Base-by-base conservation (phyloP, 305 asterid species). In the Rubia tinctorum region DNA sequence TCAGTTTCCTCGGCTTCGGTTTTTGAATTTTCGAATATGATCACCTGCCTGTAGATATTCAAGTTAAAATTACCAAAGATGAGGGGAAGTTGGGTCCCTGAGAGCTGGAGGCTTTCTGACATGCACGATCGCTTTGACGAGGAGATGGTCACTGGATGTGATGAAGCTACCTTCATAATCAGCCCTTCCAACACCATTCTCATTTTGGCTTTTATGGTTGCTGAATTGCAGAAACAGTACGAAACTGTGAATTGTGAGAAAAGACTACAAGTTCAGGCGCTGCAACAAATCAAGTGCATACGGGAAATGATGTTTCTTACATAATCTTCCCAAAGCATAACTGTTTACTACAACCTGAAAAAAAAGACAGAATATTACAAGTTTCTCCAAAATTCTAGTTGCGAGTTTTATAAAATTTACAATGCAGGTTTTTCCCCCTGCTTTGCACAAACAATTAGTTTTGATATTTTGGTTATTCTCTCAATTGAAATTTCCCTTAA, bases 61-160 rank as follows among this genome's bases (percentile, higher is more conserved):
- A 60, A 37, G 72, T 87, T 74, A 82, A 82, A 66, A 84, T 88
- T 58, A 0, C 2, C 15, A 85, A 77, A 78, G 89, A 86, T 73
- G 91, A 86, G 61, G 86, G 86, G 74, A 73, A 77, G 53, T 61
- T 92, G 82, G 73, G 73, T 65, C 81, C 82, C 40, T 7, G 73
- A 25, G 85, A 86, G 76, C 82, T 90, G 68, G 93, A 88, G 96
- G 97, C 61, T 90, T 78, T 9, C 74, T 53, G 73, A 73, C 44
- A 91, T 91, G 96, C 97, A 91, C 73, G 83, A 65, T n/a, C 77
- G n/a, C 10, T 88, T 82, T 77, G 96, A 91, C 49, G 86, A 75
- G 72, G 96, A 91, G 76, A 73, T 77, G 71, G 85, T 77, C 69
- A 49, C 77, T 65, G 97, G 92, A 22, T 73, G 83, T 43, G 96